A percentile compares a stretch with the other conserved stretches of the same genome.
Evolutionary conservation across 345 rosid species (phyloP).

Genomic region (Limnanthes douglasii): DNA sequence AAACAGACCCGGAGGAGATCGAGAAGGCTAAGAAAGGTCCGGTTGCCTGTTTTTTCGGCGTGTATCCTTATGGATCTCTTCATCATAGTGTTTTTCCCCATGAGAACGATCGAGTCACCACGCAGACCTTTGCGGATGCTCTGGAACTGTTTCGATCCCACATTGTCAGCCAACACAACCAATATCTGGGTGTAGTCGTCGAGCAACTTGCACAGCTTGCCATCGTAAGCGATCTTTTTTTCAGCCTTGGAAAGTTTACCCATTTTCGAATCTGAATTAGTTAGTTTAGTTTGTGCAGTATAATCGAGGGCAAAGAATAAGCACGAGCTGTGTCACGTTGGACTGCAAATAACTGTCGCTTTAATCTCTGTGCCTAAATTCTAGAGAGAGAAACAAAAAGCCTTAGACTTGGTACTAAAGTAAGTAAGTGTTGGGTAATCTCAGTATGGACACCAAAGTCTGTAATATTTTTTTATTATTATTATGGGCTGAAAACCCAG

Average conservation of each 20-base stretch:
- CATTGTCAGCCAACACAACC: slow-evolving; percentile 65
- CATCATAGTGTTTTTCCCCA: slow-evolving; percentile 98
- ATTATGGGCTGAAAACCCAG: no score
- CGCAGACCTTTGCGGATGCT: slow-evolving; percentile 64
- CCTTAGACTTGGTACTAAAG: no score
- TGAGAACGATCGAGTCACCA: slow-evolving; percentile 67
- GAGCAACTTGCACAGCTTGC: slow-evolving; percentile 52
- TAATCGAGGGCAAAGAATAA: no score
- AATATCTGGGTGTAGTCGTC: slow-evolving; percentile 72
- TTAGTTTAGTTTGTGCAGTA: no score
- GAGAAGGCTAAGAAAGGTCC: slow-evolving; percentile 34
- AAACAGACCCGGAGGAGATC: slow-evolving; percentile 69
- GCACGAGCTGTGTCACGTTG: no score
- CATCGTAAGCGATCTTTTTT: slow-evolving; percentile 67
- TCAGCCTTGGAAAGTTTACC: slow-evolving; percentile 46
- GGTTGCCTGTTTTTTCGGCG: slow-evolving; percentile 56
- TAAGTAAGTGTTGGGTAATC: no score
- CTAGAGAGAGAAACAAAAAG: no score
- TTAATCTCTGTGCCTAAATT: no score
- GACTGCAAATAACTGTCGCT: no score
- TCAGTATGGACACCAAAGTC: no score
- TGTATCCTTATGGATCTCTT: slow-evolving; percentile 70
- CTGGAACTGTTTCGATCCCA: slow-evolving; percentile 83
- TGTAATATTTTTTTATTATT: no score
- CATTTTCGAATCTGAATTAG: no score